Evolutionary conservation across 2,329 filamentous ascomycete genomes (phyloP), one percentile per base, ranked within the genome.

Genomic region (Penicillium sp.): DNA sequence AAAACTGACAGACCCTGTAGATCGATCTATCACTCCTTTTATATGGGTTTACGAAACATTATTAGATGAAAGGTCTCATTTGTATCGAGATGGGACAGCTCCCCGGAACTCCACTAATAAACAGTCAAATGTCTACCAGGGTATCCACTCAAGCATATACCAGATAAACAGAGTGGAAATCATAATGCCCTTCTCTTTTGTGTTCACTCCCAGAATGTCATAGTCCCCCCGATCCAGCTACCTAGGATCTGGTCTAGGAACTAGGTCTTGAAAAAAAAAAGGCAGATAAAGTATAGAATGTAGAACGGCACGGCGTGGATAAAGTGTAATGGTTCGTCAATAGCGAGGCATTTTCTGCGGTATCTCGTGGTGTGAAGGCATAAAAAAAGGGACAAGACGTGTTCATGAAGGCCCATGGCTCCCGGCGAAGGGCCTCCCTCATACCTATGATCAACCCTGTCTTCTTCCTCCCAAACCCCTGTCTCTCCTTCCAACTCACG

Each of bases 311-410:
- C 35, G 49, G 37, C 37, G 39, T 21, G 43, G 24, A 47, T 27
- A 48, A 49, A 26, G 51, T 54, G 52, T 54, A 54, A 65, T 64
- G 59, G 62, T 70, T 72, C 69, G 67, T 72, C 66, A 72, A 70
- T 67, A 68, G 64, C 65, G 60, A 59, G 65, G 66, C 65, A 66
- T 69, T 67, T 68, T 68, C 66, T 68, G 68, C 71, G 70, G 71
- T 72, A 73, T 73, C 71, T 73, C 68, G 65, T 67, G 64, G 55
- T 56, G 56, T 56, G 56, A 65, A 64, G 61, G 64, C 69, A 71
- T 70, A 64, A 70, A 69, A 65, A 71, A 61, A 55, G 55, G 46
- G 46, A 56, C 48, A 56, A 37, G 27, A 57, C 52, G 57, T 63
- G 60, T 57, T 65, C 59, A 57, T 65, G 53, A 57, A 59, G 60